These are phyloP conservation scores for Lachnellula hyalina DNA, from an alignment of 2,329 filamentous ascomycete genomes.

Conservation along the genomic window DNA sequence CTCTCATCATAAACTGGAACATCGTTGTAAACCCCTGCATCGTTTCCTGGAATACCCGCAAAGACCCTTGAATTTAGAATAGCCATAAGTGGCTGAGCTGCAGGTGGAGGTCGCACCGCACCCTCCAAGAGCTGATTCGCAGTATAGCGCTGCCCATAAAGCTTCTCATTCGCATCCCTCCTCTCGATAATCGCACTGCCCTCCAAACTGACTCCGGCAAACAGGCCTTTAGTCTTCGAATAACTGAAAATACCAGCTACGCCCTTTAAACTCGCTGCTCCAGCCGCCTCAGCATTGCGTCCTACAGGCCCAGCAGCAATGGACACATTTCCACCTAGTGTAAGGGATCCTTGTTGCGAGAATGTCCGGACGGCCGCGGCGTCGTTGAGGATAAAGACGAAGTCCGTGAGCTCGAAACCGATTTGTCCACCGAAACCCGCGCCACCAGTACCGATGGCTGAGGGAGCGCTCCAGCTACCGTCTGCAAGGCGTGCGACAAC, in stretches of 20 bases:
- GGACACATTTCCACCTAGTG: conserved; percentile 91
- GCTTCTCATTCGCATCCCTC: conserved; percentile 92
- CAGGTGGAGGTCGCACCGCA: conserved; percentile 68
- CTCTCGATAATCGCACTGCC: conserved; percentile 90
- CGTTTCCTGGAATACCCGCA: conserved; percentile 51
- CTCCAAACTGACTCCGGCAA: conserved; percentile 91
- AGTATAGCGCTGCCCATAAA: conserved; percentile 79
- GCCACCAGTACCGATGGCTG: conserved; percentile 74
- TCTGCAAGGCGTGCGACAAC: conserved; percentile 75
- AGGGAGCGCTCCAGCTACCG: conserved; percentile 75
- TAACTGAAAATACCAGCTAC: conserved; percentile 94
- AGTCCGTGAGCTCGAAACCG: conserved; percentile 83
- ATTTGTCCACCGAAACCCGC: conserved; percentile 83
- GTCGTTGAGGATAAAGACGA: conserved; percentile 98
- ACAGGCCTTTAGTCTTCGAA: conserved; percentile 95
- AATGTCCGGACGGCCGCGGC: conserved; percentile 84
- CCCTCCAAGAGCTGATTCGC: conserved; percentile 79
- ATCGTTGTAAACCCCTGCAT: conserved; percentile 85
- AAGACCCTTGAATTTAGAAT: conserved; percentile 84
- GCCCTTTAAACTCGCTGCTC: conserved; percentile 82
- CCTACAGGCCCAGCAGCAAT: conserved; percentile 92
- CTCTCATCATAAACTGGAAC: conserved; percentile 80
- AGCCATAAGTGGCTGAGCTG: conserved; percentile 77
- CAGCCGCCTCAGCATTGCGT: conserved; percentile 91
- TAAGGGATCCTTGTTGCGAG: conserved; percentile 84